Base-by-base conservation (phyloP, 176 grass and related monocot species). In the Stipa capillata region DNA sequence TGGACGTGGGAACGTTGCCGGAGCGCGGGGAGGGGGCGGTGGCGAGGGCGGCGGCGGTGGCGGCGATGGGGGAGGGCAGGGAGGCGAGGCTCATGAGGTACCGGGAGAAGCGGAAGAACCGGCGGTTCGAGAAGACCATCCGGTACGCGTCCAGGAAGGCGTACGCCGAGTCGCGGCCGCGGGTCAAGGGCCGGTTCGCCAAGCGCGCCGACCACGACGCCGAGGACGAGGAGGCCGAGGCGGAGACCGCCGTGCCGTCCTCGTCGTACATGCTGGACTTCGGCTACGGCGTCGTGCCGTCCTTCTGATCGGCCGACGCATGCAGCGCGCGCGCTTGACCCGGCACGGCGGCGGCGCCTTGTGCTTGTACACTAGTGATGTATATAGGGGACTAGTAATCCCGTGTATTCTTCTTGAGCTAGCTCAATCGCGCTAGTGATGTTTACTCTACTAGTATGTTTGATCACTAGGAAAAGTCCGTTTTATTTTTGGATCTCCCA, bases 111-210 rank as follows among this genome's bases (percentile, higher is more conserved):
- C 20, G 85, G 77, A 98, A 98, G 92, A 94, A 83, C 72, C 83
- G 95, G 37, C 59, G 91, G 67, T 97, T 97, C 83, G 95, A 94
- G 89, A 97, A 97, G 89, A 97, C 87, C 29, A 94, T 97, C 67
- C 85, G 92, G 28, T 97, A 97, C 76, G 95, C 95, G 16, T 94
- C 95, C 6, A 81, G 95, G 43, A 97, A 97, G 77, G 95, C 95
- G 7, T 97, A 97, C 35, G 95, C 95, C 6, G 95, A 98, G 85
- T 85, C 85, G 57, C 83, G 92, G 77, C 95, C 95, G 5, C 71
- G 95, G 23, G 85, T 94, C 69, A 98, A 94, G 80, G 95, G 95
- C 3, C 76, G 95, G 17, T 98, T 98, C 55, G 95, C 90, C 47
- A 98, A 98, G 83, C 87, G 95, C 4, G 2, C 69, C 32, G 85